Percentiles rank a stretch among this genome's conserved stretches.
Conservation (phyloP, 371 early-diverging fungal genomes). For the Mortierella sp. region DNA sequence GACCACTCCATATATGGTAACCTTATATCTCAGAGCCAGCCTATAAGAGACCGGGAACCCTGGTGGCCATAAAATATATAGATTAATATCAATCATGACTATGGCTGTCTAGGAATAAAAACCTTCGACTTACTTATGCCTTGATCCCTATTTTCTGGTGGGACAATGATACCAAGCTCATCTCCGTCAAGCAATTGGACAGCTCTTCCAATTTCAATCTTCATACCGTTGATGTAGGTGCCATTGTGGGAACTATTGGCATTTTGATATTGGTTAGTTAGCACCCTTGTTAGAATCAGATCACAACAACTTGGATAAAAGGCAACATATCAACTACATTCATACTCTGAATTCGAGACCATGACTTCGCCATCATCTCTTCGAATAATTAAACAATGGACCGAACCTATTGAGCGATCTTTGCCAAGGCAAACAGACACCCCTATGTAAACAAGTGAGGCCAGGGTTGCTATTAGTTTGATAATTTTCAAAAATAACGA, state of each 20-base stretch:
- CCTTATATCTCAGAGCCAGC: not conserved
- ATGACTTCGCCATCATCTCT: constrained; percentile 2
- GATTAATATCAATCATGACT: not conserved
- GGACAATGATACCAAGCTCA: constrained; percentile 21
- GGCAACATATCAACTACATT: not conserved
- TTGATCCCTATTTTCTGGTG: constrained; percentile 9
- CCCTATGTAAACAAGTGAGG: not conserved
- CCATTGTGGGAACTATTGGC: constrained; percentile 13
- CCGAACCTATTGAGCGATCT: not conserved
- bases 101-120: not conserved
- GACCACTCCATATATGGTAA: not conserved
- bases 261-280: too few relatives aligned
- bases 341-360: constrained; percentile 23
- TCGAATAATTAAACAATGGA: constrained; percentile 22
- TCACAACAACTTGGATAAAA: not conserved
- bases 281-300: not conserved
- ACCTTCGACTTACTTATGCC: not conserved
- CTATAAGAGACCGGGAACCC: not conserved
- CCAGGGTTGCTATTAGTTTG: not conserved
- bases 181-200: constrained; percentile 28
- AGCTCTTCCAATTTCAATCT: constrained; percentile 7
- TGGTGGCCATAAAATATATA: not conserved
- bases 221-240: constrained; percentile 24
- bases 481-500: not conserved
- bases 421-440: not conserved